Base-by-base conservation (phyloP, 1,284 basidiomycete genomes). In the Rhodotorula sp. region DNA sequence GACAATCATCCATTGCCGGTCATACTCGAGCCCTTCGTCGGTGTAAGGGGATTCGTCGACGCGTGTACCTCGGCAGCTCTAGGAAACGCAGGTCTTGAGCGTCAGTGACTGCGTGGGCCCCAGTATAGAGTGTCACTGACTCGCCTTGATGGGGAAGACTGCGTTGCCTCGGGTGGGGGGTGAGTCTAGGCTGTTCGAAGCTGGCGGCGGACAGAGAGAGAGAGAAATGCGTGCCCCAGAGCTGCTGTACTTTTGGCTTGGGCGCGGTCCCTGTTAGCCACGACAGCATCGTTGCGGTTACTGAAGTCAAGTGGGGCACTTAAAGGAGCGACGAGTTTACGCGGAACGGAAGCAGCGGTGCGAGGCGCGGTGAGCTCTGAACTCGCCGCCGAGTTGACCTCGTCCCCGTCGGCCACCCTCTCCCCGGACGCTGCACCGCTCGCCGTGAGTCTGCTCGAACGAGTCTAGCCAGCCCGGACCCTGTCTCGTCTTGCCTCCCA, bases 1-100 rank as follows among this genome's bases (percentile, higher is more conserved):
- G 54, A 74, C 72, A 43, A 74, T 67, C 72, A 74, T 74, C 72
- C 72, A 74, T 46, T 74, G 69, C 7, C 72, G 64, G 48, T 74
- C 72, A 46, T 67, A 74, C 67, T 64, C 65, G 59, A 73, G 63
- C 5, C 72, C 72, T 31, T 70, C 68, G 8, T 49, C 64, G 3
- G 48, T 26, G 54, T 68, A 73, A 5, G 57, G n/a, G 23, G 59
- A 62, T 39, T 67, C 49, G 6, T 54, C 2, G 16, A 73, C 26
- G 15, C 21, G 43, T 1, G 57, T 70, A 0, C 72, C 72, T 14
- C 68, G 58, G 39, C 68, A 67, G 60, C 68, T 70, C 68, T 73
- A 31, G 16, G 43, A 0, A 0, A 2, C 1, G 23, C 12, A 15
- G 51, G 51, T 14, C 20, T 23, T 23, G 12, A 21, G 26, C 20